Conservation (phyloP, 2,329 filamentous ascomycete genomes). For the Pochonia chlamydosporia region DNA sequence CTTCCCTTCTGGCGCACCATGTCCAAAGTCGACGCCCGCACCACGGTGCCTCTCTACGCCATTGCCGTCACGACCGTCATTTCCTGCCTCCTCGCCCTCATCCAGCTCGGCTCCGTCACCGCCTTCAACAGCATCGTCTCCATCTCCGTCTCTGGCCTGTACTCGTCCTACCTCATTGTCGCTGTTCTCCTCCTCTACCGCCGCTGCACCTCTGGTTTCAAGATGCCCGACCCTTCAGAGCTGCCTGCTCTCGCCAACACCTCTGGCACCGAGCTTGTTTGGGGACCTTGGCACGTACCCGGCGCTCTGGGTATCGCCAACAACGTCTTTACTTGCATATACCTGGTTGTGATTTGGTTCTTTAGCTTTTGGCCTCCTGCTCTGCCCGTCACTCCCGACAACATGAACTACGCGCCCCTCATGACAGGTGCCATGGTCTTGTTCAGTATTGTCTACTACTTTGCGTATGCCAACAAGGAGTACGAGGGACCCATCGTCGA, state of each 20-base stretch:
- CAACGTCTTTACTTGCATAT: slow-evolving; percentile 47
- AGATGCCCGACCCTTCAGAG: slow-evolving; percentile 14
- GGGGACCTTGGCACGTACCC: slow-evolving; percentile 51
- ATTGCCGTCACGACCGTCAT: slow-evolving; percentile 21
- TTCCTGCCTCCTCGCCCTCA: slow-evolving; percentile 23
- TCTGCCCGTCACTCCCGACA: slow-evolving; percentile 18
- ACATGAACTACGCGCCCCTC: slow-evolving; percentile 42
- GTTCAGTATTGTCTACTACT: slow-evolving; percentile 42
- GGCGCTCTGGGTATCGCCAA: slow-evolving; percentile 46
- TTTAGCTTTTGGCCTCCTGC: slow-evolving; percentile 47
- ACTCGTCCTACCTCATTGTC: slow-evolving; percentile 23
- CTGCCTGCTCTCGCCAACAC: slow-evolving; percentile 24
- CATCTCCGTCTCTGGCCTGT: slow-evolving; percentile 22
- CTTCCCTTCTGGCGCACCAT: slow-evolving; percentile 24
- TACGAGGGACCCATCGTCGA: slow-evolving; percentile 40
- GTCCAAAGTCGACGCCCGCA: slow-evolving; percentile 17
- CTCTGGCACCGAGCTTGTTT: slow-evolving; percentile 26
- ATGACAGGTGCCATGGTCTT: slow-evolving; percentile 35
- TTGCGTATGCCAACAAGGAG: slow-evolving; percentile 31
- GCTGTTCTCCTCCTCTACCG: slow-evolving; percentile 22
- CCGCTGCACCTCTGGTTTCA: slow-evolving; percentile 20
- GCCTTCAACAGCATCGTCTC: slow-evolving; percentile 24
- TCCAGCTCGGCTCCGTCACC: slow-evolving; percentile 25
- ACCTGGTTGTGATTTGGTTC: slow-evolving; percentile 49
- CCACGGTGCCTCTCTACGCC: slow-evolving; percentile 22